phyloP scores from a whole-genome alignment of 805 yeast genomes.

The Pichia thaimueangensis region DNA sequence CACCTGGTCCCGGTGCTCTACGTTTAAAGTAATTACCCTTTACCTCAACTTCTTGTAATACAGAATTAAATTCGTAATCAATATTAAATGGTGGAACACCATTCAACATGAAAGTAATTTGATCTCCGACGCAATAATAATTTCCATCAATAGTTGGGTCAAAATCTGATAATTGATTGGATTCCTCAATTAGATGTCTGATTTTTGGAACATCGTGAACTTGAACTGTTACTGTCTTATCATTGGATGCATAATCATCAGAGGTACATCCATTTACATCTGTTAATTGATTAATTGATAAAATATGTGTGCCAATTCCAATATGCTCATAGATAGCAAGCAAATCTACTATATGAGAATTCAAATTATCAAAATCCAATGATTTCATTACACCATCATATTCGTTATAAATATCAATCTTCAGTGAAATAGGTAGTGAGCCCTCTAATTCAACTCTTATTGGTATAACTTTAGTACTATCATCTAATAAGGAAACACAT shows the following conservation, averaged over 20 bases:
- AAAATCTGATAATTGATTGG: constrained; percentile 24
- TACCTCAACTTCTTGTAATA: constrained; percentile 43
- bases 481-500: constrained; percentile 24
- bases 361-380: constrained; percentile 39
- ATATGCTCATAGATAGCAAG: constrained; percentile 44
- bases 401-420: constrained; percentile 55
- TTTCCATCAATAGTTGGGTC: constrained; percentile 7
- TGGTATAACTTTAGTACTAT: constrained; percentile 34
- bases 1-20: constrained; percentile 80
- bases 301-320: constrained; percentile 62
- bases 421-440: constrained; percentile 52
- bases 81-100: constrained; percentile 81
- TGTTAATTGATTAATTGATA: constrained; percentile 49
- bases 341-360: constrained; percentile 32
- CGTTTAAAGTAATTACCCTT: constrained; percentile 42
- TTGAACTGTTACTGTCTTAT: constrained; percentile 35
- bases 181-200: constrained; percentile 31
- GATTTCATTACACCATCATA: constrained; percentile 47
- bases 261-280: constrained; percentile 70
- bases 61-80: constrained; percentile 65
- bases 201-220: constrained; percentile 78
- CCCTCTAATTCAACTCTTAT: constrained; percentile 68
- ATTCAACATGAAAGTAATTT: constrained; percentile 63
- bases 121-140: constrained; percentile 90
- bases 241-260: constrained; percentile 31